phyloP scores from a whole-genome alignment of 2,329 filamentous ascomycete genomes.

The Calonectria crousiana region DNA sequence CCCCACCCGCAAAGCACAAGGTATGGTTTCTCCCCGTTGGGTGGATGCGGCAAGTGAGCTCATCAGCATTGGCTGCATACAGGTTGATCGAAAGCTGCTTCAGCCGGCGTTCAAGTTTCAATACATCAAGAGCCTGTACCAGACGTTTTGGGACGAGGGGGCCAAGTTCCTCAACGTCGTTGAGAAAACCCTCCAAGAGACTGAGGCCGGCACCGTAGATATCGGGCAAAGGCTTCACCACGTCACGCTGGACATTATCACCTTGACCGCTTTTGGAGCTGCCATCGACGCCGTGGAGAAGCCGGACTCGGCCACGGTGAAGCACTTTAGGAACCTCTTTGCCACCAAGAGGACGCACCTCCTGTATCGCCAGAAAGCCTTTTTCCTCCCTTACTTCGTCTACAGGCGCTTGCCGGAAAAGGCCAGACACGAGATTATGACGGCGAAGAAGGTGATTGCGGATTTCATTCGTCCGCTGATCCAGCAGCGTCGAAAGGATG shows the following conservation, averaged over 20 bases:
- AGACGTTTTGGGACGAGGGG: conserved; percentile 15
- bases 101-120: conserved; percentile 23
- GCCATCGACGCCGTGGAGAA: conserved; percentile 29
- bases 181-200: conserved; percentile 22
- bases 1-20: conserved; percentile 22
- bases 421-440: conserved; percentile 27
- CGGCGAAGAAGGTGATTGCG: conserved; percentile 20
- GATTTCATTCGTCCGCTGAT: conserved; percentile 30
- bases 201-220: conserved; percentile 47
- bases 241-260: conserved; percentile 60
- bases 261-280: conserved; percentile 55
- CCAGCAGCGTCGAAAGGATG: conserved; percentile 22
- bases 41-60: background rate
- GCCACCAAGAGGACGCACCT: conserved; percentile 24
- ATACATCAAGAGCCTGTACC: conserved; percentile 17
- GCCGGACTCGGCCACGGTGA: conserved; percentile 14
- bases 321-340: conserved; percentile 30
- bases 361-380: conserved; percentile 21
- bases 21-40: background rate
- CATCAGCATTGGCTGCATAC: background rate
- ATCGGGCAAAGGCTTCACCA: conserved; percentile 64
- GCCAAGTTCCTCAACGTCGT: conserved; percentile 28
- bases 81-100: conserved; percentile 28
- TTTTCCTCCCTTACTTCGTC: conserved; percentile 21
- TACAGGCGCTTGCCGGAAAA: conserved; percentile 25